Evolutionary conservation across 352 stramenopile genomes (phyloP), one percentile per base, ranked within the genome.

Genomic region (Phytophthora capsici): DNA sequence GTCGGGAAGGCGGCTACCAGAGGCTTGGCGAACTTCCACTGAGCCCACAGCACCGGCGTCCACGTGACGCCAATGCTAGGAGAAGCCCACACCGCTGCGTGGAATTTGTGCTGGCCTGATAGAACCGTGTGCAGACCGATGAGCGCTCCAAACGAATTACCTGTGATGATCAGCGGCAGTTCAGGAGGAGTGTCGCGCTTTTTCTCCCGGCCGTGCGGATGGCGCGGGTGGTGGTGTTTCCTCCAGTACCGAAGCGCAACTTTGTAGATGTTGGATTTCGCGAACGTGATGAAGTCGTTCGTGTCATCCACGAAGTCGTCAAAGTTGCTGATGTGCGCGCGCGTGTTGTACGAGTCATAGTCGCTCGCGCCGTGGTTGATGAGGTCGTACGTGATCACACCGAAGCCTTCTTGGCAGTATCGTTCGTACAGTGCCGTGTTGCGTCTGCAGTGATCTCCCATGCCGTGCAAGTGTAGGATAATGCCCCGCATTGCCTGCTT

Each of bases 361-460:
- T 79, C 70, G 28, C 70, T 79, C 13, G 57, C 66, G 38, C 73
- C 73, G 34, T 89, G 80, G 52, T 77, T 73, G 13, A 88, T 22
- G 51, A 88, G 65, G 61, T 90, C 81, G 54, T 86, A 85, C 2
- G 81, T 57, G 47, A 87, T 75, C 10, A 90, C 81, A 41, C 69
- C 81, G 28, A 88, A 88, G 40, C 77, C 71, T 48, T 75, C 66
- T 9, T 63, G 30, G 46, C 78, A 80, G 45, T 84, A 66, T 7
- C 66, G 63, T 65, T 88, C 75, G 47, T 81, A 88, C 2, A 88
- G 55, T 40, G 68, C 58, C 6, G 65, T 77, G 59, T 80, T 88
- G 8, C 81, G 72, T 32, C 78, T 73, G 23, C 72, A 77, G 57
- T 90, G 81, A 52, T 90, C 81, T 10, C 78, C 79, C 60, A 90